Conservation (phyloP, 2,329 filamentous ascomycete species). For the Penicillium corylophilum region DNA sequence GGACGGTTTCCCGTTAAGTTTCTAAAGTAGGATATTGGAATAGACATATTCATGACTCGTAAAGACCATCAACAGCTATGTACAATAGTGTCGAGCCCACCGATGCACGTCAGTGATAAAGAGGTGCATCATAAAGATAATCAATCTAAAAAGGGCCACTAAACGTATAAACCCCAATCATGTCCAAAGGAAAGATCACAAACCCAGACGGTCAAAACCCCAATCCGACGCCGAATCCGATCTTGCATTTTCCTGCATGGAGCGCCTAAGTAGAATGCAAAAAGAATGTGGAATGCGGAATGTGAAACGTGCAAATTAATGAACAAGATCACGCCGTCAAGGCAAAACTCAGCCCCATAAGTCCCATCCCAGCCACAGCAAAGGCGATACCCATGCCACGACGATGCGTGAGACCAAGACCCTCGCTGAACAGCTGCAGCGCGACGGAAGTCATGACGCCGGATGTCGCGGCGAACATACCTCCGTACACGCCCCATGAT, state of each 20-base stretch:
- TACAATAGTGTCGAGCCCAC: neutral
- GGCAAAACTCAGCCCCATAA: slow-evolving; percentile 82
- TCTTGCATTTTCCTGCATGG: slow-evolving; percentile 2
- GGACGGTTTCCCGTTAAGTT: too few relatives aligned
- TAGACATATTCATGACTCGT: neutral
- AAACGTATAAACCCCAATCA: neutral
- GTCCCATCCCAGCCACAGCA: slow-evolving; percentile 65
- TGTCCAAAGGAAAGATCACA: neutral
- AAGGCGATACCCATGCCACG: slow-evolving; percentile 39
- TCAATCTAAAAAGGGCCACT: slow-evolving; percentile 4
- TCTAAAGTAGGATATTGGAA: neutral
- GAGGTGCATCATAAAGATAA: neutral
- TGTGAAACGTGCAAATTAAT: neutral
- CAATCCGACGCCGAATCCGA: slow-evolving; percentile 4
- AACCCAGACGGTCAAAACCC: neutral
- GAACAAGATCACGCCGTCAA: slow-evolving; percentile 59
- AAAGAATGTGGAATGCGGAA: slow-evolving; percentile 3
- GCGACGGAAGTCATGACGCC: slow-evolving; percentile 96
- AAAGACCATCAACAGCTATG: neutral
- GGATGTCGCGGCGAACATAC: slow-evolving; percentile 82
- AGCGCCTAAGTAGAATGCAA: slow-evolving; percentile 2
- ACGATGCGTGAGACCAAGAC: slow-evolving; percentile 67
- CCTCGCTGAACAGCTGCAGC: slow-evolving; percentile 84
- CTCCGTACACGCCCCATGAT: slow-evolving; percentile 54
- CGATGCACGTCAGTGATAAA: neutral